Percentiles rank a stretch among this genome's conserved stretches.
phyloP scores from a whole-genome alignment of 768 basidiomycete species.

The Tulasnella sp. region DNA sequence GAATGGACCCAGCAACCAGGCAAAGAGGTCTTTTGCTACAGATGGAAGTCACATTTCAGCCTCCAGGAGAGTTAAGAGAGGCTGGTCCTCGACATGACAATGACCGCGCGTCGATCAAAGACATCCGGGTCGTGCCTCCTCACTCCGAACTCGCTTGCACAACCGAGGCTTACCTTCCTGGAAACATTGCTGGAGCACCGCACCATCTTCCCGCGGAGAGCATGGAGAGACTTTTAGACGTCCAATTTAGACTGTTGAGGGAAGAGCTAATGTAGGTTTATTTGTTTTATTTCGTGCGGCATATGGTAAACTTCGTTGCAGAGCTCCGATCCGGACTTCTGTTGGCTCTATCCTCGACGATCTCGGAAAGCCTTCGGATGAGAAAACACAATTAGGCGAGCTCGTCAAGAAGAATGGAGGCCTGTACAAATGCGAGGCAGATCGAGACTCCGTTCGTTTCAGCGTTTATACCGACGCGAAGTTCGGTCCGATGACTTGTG shows the following conservation, averaged over 20 bases:
- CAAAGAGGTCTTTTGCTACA: conserved; percentile 31
- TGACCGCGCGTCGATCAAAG: conserved; percentile 41
- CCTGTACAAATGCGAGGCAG: conserved; percentile 16
- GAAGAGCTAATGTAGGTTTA: conserved; percentile 51
- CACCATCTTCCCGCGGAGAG: conserved; percentile 46
- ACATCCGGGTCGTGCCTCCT: conserved; percentile 59
- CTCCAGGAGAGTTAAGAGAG: conserved; percentile 39
- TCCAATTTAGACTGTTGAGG: conserved; percentile 62
- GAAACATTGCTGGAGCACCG: conserved; percentile 45
- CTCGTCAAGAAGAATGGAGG: conserved; percentile 20
- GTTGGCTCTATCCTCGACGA: conserved; percentile 41
- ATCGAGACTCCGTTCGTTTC: conserved; percentile 15
- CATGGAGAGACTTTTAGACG: conserved; percentile 60
- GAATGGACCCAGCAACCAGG: conserved; percentile 17
- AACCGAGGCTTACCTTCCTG: conserved; percentile 46
- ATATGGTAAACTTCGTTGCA: conserved; percentile 18
- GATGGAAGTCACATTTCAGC: conserved; percentile 35
- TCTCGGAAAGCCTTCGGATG: conserved; percentile 18
- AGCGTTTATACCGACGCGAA: conserved; percentile 18
- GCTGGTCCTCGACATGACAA: conserved; percentile 59
- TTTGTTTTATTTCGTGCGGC: neutral
- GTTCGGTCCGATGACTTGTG: conserved; percentile 4
- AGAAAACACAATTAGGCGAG: conserved; percentile 7
- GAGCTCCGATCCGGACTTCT: conserved; percentile 42
- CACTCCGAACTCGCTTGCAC: conserved; percentile 47